phyloP scores from a whole-genome alignment of 306 rosid genomes.

The Pachyrhizus erosus region DNA sequence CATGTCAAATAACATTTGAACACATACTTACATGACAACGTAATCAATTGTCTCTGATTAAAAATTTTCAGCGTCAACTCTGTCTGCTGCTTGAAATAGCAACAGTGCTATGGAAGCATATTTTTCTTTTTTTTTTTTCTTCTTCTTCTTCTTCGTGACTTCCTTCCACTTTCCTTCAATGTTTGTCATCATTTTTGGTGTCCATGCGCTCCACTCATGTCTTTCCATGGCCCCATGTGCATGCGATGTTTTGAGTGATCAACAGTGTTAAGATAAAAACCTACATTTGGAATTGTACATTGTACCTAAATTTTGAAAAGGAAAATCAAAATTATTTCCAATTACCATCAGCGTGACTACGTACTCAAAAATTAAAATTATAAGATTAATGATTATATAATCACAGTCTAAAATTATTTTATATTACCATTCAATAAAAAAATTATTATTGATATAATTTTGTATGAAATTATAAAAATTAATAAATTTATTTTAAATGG shows the following conservation, averaged over 20 bases:
- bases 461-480: too few species aligned
- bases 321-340: conserved; percentile 2
- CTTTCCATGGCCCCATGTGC: conserved; percentile 40
- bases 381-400: too few species aligned
- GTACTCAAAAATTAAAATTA: neutral
- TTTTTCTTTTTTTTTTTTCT: neutral
- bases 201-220: conserved; percentile 29
- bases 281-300: conserved; percentile 3
- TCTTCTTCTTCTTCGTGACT: neutral
- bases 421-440: too few species aligned
- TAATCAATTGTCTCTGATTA: neutral
- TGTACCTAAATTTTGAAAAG: conserved; percentile 17
- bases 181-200: conserved; percentile 36
- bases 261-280: conserved; percentile 18
- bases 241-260: conserved; percentile 29
- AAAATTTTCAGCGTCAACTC: neutral
- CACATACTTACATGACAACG: neutral
- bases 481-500: too few species aligned
- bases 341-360: conserved; percentile 3
- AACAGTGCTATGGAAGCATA: neutral
- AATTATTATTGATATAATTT: too few species aligned
- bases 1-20: neutral
- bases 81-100: neutral
- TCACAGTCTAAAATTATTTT: too few species aligned
- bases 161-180: conserved; percentile 3